Percentiles rank a stretch among this genome's conserved stretches.
These are phyloP conservation scores for Oleoguttula mirabilis DNA, from an alignment of 495 filamentous ascomycete species.

Conservation along the genomic window DNA sequence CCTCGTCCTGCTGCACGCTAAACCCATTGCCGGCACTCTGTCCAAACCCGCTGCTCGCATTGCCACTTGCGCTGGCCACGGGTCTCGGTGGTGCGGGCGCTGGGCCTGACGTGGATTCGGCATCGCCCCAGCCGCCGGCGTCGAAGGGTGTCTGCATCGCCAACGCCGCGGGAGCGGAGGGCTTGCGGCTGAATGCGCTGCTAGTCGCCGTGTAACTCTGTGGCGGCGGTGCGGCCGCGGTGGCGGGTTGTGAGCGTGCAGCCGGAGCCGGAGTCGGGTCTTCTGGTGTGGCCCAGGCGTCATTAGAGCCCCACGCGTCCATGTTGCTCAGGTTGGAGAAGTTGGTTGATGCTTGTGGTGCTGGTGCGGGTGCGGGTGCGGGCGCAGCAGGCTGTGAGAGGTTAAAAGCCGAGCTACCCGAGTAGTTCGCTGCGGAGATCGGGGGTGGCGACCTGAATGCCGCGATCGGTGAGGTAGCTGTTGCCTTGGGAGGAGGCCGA, in stretches of 20 bases:
- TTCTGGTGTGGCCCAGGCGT: slow-evolving; percentile 32
- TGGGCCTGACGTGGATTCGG: slow-evolving; percentile 4
- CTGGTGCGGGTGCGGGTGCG: slow-evolving; percentile 23
- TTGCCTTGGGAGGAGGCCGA: slow-evolving; percentile 26
- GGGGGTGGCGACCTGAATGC: slow-evolving; percentile 3
- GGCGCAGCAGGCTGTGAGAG: slow-evolving; percentile 45
- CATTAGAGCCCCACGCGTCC: slow-evolving; percentile 37
- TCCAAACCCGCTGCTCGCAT: background rate
- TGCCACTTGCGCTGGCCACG: background rate
- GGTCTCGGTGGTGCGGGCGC: slow-evolving; percentile 11
- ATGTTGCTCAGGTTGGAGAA: slow-evolving; percentile 39
- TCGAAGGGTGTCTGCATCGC: slow-evolving; percentile 17
- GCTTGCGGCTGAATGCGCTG: background rate
- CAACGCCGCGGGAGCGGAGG: slow-evolving; percentile 11
- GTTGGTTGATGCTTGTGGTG: slow-evolving; percentile 19
- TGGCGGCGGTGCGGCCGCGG: slow-evolving; percentile 4
- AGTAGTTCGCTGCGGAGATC: slow-evolving; percentile 12
- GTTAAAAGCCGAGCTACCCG: slow-evolving; percentile 59
- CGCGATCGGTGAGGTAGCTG: background rate
- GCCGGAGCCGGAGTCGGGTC: slow-evolving; percentile 13
- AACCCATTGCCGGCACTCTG: slow-evolving; percentile 37
- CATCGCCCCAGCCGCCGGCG: slow-evolving; percentile 17
- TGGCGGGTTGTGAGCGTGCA: slow-evolving; percentile 1
- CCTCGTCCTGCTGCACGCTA: slow-evolving; percentile 50
- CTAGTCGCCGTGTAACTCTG: slow-evolving; percentile 1